Conservation (phyloP, 305 asterid species). For the Solanum hybrid region DNA sequence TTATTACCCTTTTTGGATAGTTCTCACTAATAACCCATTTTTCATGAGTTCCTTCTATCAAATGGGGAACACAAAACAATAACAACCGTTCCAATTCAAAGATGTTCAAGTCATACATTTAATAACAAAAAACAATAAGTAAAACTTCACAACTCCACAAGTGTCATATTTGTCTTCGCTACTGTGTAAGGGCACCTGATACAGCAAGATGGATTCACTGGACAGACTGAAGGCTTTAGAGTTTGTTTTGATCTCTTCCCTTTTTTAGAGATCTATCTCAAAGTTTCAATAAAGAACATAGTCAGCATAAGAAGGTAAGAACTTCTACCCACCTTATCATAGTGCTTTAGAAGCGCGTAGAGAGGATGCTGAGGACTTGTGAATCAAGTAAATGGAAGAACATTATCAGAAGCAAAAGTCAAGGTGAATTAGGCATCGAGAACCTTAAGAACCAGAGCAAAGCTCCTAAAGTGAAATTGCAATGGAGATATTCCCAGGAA, state of each 20-base stretch:
- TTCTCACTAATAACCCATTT: neutral
- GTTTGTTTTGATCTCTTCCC: neutral
- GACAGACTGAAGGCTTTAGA: neutral
- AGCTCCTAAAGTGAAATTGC: neutral
- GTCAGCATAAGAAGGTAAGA: neutral
- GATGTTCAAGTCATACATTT: neutral
- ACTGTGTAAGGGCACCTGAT: neutral
- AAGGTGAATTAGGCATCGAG: neutral
- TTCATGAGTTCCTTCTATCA: neutral
- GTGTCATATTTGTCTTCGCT: neutral
- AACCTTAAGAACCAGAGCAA: neutral
- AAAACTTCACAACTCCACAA: neutral
- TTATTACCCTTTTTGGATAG: neutral
- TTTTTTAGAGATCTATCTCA: neutral
- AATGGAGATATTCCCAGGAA: neutral
- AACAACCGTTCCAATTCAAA: neutral
- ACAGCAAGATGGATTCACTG: neutral
- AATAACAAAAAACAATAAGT: neutral
- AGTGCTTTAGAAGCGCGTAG: neutral
- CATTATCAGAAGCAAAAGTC: neutral
- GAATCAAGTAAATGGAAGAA: neutral
- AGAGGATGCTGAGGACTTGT: neutral
- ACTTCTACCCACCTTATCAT: neutral
- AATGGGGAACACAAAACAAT: neutral
- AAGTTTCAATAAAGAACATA: neutral